phyloP scores from a whole-genome alignment of 371 early-diverging fungal genomes.

The Rhizopus microsporus region DNA sequence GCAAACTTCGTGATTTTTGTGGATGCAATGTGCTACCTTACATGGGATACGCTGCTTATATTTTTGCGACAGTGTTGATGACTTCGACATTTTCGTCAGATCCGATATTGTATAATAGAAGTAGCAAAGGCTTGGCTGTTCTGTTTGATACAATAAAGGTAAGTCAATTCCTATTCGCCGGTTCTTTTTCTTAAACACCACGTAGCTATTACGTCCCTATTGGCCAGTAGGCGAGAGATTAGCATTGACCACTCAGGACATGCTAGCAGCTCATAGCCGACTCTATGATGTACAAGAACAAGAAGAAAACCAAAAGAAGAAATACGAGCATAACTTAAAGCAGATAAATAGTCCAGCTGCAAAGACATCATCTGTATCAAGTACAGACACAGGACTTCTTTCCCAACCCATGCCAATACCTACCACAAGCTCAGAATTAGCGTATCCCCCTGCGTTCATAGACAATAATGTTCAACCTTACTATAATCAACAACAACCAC shows the following conservation, averaged over 20 bases:
- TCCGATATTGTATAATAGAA: constrained; percentile 30
- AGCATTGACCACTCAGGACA: constrained; percentile 38
- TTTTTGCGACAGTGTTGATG: constrained; percentile 50
- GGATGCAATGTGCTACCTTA: constrained; percentile 45
- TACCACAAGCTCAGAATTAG: not conserved
- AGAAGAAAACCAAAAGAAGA: constrained; percentile 2
- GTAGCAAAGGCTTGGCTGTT: constrained; percentile 30
- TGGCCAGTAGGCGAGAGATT: constrained; percentile 52
- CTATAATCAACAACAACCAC: not conserved
- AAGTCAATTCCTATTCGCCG: not conserved
- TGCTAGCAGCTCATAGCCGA: constrained; percentile 40
- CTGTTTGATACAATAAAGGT: constrained; percentile 32
- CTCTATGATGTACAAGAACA: constrained; percentile 35
- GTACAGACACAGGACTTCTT: not conserved
- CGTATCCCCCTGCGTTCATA: constrained; percentile 2
- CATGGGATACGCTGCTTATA: constrained; percentile 51
- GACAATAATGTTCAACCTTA: constrained; percentile 5
- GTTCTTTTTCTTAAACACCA: not conserved
- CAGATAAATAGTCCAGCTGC: not conserved
- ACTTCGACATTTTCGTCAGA: constrained; percentile 45
- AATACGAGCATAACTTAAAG: not conserved
- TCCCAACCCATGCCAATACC: not conserved
- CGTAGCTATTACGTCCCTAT: constrained; percentile 27
- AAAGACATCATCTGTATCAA: not conserved
- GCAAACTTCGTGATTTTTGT: constrained; percentile 34